These are phyloP conservation scores for Crepidotus variabilis DNA, from an alignment of 768 basidiomycete species.

Conservation along the genomic window DNA sequence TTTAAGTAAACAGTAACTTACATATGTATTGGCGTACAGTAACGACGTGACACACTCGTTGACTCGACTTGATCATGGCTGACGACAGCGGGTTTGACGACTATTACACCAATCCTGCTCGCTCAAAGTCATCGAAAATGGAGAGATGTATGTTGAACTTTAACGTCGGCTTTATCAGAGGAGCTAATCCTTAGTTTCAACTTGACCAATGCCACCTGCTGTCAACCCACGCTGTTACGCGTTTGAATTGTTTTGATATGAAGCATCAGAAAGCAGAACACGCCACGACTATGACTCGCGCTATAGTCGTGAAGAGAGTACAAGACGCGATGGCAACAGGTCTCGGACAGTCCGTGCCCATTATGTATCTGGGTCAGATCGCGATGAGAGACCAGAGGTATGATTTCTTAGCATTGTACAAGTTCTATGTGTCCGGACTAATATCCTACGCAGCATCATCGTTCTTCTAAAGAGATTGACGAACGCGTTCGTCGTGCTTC, in stretches of 20 bases:
- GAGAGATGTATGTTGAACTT: neutral
- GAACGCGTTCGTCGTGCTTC: no score
- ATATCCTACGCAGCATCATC: no score
- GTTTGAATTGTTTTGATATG: neutral
- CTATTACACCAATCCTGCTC: neutral
- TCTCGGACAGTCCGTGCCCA: no score
- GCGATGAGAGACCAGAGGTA: no score
- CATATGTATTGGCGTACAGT: no score
- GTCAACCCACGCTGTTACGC: neutral
- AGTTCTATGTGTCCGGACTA: no score
- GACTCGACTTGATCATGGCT: neutral
- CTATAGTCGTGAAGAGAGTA: no score
- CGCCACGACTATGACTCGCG: neutral
- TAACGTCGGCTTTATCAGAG: neutral
- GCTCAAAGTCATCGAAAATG: neutral
- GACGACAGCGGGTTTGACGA: neutral
- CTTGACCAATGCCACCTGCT: neutral
- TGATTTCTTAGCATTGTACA: no score
- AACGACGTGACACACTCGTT: neutral
- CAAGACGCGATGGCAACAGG: no score
- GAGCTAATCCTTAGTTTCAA: neutral
- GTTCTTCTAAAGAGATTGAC: no score
- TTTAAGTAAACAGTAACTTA: neutral
- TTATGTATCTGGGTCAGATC: no score
- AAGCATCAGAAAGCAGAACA: neutral